Evolutionary conservation across 148 eudicot species (phyloP).

Genomic region (Camellia granthamiana): DNA sequence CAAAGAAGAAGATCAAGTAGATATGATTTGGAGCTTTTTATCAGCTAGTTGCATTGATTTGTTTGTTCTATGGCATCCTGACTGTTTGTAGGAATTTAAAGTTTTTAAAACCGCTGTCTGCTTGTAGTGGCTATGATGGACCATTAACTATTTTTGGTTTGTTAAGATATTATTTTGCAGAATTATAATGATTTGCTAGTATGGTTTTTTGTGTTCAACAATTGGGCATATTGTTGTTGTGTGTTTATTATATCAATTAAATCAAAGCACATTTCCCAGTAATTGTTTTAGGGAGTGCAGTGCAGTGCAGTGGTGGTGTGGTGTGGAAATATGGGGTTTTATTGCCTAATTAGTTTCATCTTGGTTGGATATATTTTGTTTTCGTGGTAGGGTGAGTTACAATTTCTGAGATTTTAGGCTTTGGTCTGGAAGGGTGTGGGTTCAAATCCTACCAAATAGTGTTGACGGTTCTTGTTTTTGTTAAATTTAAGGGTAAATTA

Average conservation of each 20-base stretch:
- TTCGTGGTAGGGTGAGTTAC: too few species aligned
- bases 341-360: too few species aligned
- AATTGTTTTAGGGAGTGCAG: too few species aligned
- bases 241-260: too few species aligned
- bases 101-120: neutral
- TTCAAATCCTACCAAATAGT: conserved; percentile 75
- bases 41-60: conserved; percentile 1
- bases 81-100: neutral
- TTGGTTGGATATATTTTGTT: too few species aligned
- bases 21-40: neutral
- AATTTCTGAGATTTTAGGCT: conserved; percentile 53
- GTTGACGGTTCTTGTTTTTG: too few species aligned
- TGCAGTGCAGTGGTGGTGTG: too few species aligned
- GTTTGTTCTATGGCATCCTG: neutral
- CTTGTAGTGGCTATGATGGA: neutral
- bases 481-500: too few species aligned
- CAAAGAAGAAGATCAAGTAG: conserved; percentile 25
- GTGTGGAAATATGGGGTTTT: too few species aligned
- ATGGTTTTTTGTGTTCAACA: neutral
- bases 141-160: neutral
- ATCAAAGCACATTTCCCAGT: too few species aligned
- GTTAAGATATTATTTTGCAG: neutral
- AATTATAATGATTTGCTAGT: neutral
- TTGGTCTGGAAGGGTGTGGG: conserved; percentile 99
- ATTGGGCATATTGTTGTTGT: neutral